Evolutionary conservation across 192 early-diverging fungal species (phyloP).

Genomic region (Backusella morwellensis): DNA sequence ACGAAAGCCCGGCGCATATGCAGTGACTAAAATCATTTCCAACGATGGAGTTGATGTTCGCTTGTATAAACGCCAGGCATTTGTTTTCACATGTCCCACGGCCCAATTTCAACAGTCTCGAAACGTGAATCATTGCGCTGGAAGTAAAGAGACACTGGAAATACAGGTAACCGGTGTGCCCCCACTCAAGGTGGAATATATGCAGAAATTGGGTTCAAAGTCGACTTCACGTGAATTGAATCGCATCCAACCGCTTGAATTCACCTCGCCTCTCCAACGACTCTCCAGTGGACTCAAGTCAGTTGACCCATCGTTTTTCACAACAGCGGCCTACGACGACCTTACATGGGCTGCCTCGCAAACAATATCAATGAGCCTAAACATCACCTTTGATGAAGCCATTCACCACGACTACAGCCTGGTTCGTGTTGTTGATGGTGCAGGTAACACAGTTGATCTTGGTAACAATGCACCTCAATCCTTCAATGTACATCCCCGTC

Average conservation of each 20-base stretch:
- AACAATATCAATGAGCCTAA: slow-evolving; percentile 22
- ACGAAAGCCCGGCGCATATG: slow-evolving; percentile 37
- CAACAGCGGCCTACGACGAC: neutral
- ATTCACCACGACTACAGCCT: slow-evolving; percentile 22
- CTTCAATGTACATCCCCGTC: slow-evolving; percentile 30
- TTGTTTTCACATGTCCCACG: slow-evolving; percentile 39
- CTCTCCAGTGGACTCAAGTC: neutral
- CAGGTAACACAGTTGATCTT: slow-evolving; percentile 32
- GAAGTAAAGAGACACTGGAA: slow-evolving; percentile 28
- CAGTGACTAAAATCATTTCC: slow-evolving; percentile 29
- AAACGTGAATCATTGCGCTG: slow-evolving; percentile 26
- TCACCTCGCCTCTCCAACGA: slow-evolving; percentile 20
- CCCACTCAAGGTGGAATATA: slow-evolving; percentile 38
- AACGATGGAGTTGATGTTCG: slow-evolving; percentile 37
- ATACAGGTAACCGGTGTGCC: slow-evolving; percentile 40
- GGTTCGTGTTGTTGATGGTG: slow-evolving; percentile 29
- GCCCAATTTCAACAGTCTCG: slow-evolving; percentile 26
- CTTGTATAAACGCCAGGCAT: slow-evolving; percentile 30
- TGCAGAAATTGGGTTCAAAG: slow-evolving; percentile 1
- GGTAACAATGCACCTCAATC: neutral
- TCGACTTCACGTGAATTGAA: slow-evolving; percentile 22
- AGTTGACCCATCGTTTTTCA: slow-evolving; percentile 14
- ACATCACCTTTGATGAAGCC: slow-evolving; percentile 29
- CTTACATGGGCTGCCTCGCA: slow-evolving; percentile 40
- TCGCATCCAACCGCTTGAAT: slow-evolving; percentile 30